Base-by-base conservation (phyloP, 108 stramenopile species). In the Schizochytrium sp. region DNA sequence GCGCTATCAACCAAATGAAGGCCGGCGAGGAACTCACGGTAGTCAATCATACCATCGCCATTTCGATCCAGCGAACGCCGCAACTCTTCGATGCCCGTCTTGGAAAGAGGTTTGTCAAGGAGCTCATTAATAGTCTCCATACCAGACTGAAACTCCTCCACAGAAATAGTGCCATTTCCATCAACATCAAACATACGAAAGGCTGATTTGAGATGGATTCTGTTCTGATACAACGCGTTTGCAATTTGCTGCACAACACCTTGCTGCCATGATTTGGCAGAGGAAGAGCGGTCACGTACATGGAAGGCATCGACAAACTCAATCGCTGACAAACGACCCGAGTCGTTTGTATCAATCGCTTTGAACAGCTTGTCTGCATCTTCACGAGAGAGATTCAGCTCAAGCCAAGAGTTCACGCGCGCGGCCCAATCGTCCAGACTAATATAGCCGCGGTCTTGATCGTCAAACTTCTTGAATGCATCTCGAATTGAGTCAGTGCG, bases 191-290 rank as follows among this genome's bases (percentile, higher is more conserved):
- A 92, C 4, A 88, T 69, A 12, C 92, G 89, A 45, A 91, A 94
- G 3, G 92, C 89, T 44, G 90, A 47, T 8, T 88, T 91, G 72
- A 93, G 57, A 88, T 93, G 91, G 7, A 89, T 88, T 1, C 93
- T 60, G 90, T 93, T 91, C 91, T 93, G 92, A 72, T 91, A 93
- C 55, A 93, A 60, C 58, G 92, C 92, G 88, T 93, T 93, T 4
- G 92, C 88, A 4, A 93, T 87, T 7, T 91, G 89, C 87, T 93
- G 92, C 40, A 93, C 92, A 42, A 93, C 72, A 5, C 91, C 90
- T 17, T 93, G 91, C 76, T 93, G 91, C 93, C 93, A 93, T 15
- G 57, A 55, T 17, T 28, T 56, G 40, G 61, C 47, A 7, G 59
- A 38, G 8, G 61, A 44, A 12, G 50, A 17, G 53, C 41, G 3